Percentiles rank a stretch among this genome's conserved stretches.
These are phyloP conservation scores for Neurospora sp. DNA, from an alignment of 495 filamentous ascomycete genomes.

Conservation along the genomic window DNA sequence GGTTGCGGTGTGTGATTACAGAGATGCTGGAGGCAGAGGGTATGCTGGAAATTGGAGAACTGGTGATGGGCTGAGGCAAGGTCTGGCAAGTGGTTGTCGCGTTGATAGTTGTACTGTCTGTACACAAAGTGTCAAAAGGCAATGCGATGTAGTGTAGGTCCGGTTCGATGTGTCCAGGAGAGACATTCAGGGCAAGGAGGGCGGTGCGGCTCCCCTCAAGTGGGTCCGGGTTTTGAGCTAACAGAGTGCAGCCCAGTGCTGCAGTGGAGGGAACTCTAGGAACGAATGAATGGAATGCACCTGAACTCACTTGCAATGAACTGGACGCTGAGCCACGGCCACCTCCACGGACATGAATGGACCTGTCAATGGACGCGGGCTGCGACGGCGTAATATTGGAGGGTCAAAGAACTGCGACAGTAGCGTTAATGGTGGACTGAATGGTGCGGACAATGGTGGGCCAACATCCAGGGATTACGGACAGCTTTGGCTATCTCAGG, in stretches of 20 bases:
- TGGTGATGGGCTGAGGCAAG: constrained; percentile 14
- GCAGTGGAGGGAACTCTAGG: background rate
- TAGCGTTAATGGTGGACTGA: background rate
- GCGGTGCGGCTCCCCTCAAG: constrained; percentile 23
- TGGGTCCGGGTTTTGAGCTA: constrained; percentile 15
- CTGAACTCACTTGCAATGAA: background rate
- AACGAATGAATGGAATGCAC: background rate
- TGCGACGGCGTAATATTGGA: background rate
- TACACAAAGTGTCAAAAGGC: constrained; percentile 8
- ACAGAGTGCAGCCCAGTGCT: background rate
- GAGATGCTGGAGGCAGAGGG: background rate
- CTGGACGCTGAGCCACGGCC: background rate
- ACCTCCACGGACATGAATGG: background rate
- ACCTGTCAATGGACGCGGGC: background rate
- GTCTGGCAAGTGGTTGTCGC: background rate
- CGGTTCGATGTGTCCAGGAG: constrained; percentile 17
- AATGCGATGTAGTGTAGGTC: background rate
- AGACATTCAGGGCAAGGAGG: constrained; percentile 15
- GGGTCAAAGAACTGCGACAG: background rate
- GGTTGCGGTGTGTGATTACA: constrained; percentile 19
- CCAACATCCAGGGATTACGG: background rate
- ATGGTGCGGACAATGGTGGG: background rate
- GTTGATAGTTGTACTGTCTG: constrained; percentile 4
- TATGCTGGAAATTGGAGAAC: background rate
- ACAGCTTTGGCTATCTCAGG: background rate